Base-by-base conservation (phyloP, 2,329 filamentous ascomycete species). In the Ceratocystis cacaofunesta region DNA sequence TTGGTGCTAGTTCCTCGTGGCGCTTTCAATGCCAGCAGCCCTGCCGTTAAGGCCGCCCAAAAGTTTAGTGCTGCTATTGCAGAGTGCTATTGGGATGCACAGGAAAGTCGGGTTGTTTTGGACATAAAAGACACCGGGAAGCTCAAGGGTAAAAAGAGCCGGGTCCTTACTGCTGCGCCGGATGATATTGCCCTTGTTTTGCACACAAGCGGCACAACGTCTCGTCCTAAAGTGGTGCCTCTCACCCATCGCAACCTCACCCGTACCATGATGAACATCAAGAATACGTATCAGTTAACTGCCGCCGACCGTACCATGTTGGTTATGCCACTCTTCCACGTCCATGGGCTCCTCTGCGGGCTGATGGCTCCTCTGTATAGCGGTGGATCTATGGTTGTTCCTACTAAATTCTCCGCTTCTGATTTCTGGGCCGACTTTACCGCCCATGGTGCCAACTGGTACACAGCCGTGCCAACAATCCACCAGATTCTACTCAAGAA, bases 291-390 rank as follows among this genome's bases (percentile, higher is more conserved):
- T 74, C 75, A 86, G 65, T 80, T 95, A 68, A 86, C 83, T 0
- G 74, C 83, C 5, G 73, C 80, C 63, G 90, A 95, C 74, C 84
- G 90, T 60, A 92, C 90, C 32, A 86, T 91, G 81, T 81, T 95
- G 17, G 89, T 95, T 68, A 95, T 95, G 90, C 90, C 90, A 19
- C 81, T 95, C 1, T 95, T 95, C 80, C 90, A 95, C 75, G 90
- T 95, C 61, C 90, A 94, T 72, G 90, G 90, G n/a, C 81, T 95
- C 1, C 80, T 95, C 15, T 91, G 90, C 68, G 90, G 84, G 22
- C 88, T 95, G 70, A 80, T 95, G 3, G 88, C 89, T 1, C 88
- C 90, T 0, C 79, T 95, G 10, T 79, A 81, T 69, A 87, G 87
- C 1, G 87, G 87, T 36, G 89, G 90, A 65, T 92, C 89, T 5